Percentiles rank a stretch among this genome's conserved stretches.
phyloP scores from a whole-genome alignment of 169 alveolate genomes.

The Cryptosporidium felis region DNA sequence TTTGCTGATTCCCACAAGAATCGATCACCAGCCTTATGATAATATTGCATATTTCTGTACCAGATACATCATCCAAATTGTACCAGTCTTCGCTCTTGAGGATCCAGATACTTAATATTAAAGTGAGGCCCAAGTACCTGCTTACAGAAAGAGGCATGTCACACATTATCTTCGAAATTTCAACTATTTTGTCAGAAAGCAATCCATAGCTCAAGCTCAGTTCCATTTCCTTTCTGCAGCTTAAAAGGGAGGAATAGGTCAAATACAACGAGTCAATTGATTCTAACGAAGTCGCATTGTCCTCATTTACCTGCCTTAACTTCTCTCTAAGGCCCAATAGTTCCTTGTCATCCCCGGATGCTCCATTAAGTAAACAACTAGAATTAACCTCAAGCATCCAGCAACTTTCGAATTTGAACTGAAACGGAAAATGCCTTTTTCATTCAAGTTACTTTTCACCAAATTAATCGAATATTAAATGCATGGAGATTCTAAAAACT shows the following conservation, averaged over 20 bases:
- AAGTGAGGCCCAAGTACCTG: constrained; percentile 1
- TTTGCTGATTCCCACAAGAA: background rate
- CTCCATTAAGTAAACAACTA: background rate
- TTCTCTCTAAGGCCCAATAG: background rate
- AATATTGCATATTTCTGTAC: constrained; percentile 11
- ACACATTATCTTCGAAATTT: background rate
- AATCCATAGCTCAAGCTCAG: background rate
- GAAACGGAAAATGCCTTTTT: background rate
- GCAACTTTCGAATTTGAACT: background rate
- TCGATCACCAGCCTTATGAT: background rate
- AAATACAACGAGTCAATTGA: constrained; percentile 26
- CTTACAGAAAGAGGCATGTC: constrained; percentile 20
- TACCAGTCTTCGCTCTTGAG: constrained; percentile 44
- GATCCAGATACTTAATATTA: constrained; percentile 35
- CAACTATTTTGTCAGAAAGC: constrained; percentile 26
- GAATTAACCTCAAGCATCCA: background rate
- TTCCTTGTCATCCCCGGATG: background rate
- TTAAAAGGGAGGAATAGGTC: background rate
- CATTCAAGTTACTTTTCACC: background rate
- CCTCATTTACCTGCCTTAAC: constrained; percentile 3
- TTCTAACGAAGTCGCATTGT: background rate
- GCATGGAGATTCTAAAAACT: background rate
- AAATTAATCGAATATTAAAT: background rate
- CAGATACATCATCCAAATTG: constrained; percentile 19
- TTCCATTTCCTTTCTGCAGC: background rate